These are phyloP conservation scores for Ceratobasidium theobromae DNA, from an alignment of 1,284 basidiomycete species.

Conservation along the genomic window DNA sequence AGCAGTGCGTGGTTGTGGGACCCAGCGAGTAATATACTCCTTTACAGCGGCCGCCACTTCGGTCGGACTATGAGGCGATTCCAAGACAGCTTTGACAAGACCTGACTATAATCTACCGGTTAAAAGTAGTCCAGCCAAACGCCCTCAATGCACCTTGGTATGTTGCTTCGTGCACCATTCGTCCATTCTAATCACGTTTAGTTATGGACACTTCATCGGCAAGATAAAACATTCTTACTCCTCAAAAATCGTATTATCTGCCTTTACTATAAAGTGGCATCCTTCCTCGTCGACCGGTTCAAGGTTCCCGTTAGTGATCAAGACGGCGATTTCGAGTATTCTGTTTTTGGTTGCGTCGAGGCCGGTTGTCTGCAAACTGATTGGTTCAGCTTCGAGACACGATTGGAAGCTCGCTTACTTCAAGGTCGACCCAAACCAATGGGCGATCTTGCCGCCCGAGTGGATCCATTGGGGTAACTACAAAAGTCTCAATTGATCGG, in stretches of 20 bases:
- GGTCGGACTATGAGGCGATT: slow-evolving; percentile 57
- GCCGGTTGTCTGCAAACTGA: slow-evolving; percentile 62
- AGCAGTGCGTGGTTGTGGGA: slow-evolving; percentile 60
- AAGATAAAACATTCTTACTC: slow-evolving; percentile 45
- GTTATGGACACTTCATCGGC: background rate
- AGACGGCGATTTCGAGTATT: slow-evolving; percentile 71
- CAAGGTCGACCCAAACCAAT: slow-evolving; percentile 86
- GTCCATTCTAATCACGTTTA: slow-evolving; percentile 57
- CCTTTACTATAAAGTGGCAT: slow-evolving; percentile 67
- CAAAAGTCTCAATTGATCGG: too few relatives aligned
- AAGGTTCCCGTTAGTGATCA: slow-evolving; percentile 80
- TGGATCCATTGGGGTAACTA: slow-evolving; percentile 25
- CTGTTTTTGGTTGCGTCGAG: slow-evolving; percentile 63
- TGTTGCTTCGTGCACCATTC: slow-evolving; percentile 77
- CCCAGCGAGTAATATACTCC: slow-evolving; percentile 72
- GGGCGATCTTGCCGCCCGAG: slow-evolving; percentile 57
- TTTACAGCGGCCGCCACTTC: slow-evolving; percentile 60
- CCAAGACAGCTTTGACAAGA: slow-evolving; percentile 65
- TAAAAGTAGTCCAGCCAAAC: background rate
- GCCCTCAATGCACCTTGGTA: slow-evolving; percentile 52
- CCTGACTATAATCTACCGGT: slow-evolving; percentile 57
- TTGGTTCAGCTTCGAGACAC: background rate
- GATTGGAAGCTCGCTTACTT: slow-evolving; percentile 41
- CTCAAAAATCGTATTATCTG: slow-evolving; percentile 64
- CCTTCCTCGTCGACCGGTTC: slow-evolving; percentile 70